phyloP scores from a whole-genome alignment of 495 filamentous ascomycete genomes.

The Daldinia bambusicola region DNA sequence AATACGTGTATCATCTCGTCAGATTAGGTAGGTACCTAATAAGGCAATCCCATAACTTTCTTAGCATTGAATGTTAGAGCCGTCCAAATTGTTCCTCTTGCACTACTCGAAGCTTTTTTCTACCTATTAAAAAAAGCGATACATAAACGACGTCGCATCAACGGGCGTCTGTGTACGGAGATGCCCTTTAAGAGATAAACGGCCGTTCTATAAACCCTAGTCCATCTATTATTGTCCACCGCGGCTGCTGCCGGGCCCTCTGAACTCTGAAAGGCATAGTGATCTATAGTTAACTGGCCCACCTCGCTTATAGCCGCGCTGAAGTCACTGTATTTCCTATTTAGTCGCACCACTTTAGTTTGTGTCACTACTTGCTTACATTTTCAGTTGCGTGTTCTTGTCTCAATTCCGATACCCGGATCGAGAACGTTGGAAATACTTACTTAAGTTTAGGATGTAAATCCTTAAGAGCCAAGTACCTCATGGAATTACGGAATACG shows the following conservation, averaged over 20 bases:
- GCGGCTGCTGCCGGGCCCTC: constrained; percentile 21
- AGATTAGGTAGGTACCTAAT: background rate
- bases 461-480: too few relatives aligned
- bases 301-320: constrained; percentile 31
- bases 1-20: background rate
- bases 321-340: constrained; percentile 21
- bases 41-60: background rate
- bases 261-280: constrained; percentile 6
- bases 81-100: too few relatives aligned
- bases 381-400: background rate
- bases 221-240: constrained; percentile 19
- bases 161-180: constrained; percentile 22
- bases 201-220: constrained; percentile 9
- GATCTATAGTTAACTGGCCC: constrained; percentile 25
- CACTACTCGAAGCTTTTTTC: background rate
- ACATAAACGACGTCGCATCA: constrained; percentile 30
- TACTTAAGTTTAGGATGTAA: background rate
- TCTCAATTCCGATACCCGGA: constrained; percentile 18
- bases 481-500: background rate
- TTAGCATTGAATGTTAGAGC: background rate
- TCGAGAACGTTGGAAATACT: background rate
- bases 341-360: constrained; percentile 19
- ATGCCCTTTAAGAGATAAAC: constrained; percentile 15
- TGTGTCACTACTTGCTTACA: constrained; percentile 22
- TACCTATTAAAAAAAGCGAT: background rate